These are phyloP conservation scores for Paramecium tetraurelia DNA, from an alignment of 73 alveolate species.

Conservation along the genomic window DNA sequence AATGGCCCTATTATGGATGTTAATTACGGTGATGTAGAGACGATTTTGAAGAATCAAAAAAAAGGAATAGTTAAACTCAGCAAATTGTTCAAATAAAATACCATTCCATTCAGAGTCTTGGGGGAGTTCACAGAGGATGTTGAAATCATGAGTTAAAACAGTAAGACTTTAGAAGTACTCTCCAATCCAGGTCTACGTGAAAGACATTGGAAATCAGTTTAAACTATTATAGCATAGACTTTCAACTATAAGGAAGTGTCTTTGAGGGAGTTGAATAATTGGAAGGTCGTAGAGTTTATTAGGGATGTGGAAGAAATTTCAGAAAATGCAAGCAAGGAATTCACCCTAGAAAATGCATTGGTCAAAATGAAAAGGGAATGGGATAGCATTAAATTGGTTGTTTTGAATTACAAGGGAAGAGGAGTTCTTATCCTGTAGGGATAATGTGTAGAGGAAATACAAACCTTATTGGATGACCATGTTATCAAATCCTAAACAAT, in stretches of 20 bases:
- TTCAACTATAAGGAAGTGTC: slow-evolving; percentile 32
- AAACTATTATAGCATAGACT: slow-evolving; percentile 48
- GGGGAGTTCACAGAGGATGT: slow-evolving; percentile 59
- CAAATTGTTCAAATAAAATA: slow-evolving; percentile 12
- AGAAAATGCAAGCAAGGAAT: slow-evolving; percentile 83
- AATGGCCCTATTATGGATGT: slow-evolving; percentile 51
- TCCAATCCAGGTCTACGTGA: slow-evolving; percentile 92
- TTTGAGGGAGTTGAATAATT: slow-evolving; percentile 45
- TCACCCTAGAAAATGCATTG: slow-evolving; percentile 70
- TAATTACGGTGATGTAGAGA: slow-evolving; percentile 64
- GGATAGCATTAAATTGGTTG: slow-evolving; percentile 70
- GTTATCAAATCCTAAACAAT: slow-evolving; percentile 87
- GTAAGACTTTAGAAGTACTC: slow-evolving; percentile 73
- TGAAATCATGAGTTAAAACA: slow-evolving; percentile 52
- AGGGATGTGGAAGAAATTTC: slow-evolving; percentile 75
- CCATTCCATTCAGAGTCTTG: slow-evolving; percentile 30
- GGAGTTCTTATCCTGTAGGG: slow-evolving; percentile 77
- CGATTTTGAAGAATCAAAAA: slow-evolving; percentile 45
- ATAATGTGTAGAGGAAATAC: slow-evolving; percentile 75
- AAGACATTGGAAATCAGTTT: slow-evolving; percentile 94
- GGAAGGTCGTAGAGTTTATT: slow-evolving; percentile 56
- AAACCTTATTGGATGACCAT: slow-evolving; percentile 87
- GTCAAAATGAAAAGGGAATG: slow-evolving; percentile 84
- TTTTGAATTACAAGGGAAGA: slow-evolving; percentile 65
- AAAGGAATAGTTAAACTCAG: background rate